These are phyloP conservation scores for Chloropicon primus DNA, from an alignment of 139 green algal genomes.

Conservation along the genomic window DNA sequence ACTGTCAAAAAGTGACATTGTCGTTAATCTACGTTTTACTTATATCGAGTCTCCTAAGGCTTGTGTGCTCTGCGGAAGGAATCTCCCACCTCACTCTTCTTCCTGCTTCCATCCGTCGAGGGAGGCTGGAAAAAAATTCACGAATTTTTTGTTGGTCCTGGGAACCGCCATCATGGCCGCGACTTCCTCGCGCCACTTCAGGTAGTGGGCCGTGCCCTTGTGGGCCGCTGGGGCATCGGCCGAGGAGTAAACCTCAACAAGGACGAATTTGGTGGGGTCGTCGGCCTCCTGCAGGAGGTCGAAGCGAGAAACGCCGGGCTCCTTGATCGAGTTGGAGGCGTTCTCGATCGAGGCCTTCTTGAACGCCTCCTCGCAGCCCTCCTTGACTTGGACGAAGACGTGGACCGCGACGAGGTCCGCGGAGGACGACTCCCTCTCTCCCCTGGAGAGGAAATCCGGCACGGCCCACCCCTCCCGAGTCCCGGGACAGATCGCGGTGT, in stretches of 20 bases:
- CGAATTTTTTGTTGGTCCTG: constrained; percentile 2
- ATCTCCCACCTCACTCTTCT: too few relatives aligned
- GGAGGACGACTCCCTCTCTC: neutral
- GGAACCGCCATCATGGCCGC: constrained; percentile 14
- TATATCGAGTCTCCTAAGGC: too few relatives aligned
- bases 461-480: neutral
- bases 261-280: constrained; percentile 11
- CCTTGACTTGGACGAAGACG: constrained; percentile 7
- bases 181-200: constrained; percentile 10
- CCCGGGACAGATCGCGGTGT: neutral
- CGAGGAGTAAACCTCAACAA: neutral
- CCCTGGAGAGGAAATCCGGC: neutral
- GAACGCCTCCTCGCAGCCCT: constrained; percentile 6
- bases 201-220: constrained; percentile 12
- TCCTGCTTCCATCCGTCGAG: neutral
- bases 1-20: too few relatives aligned
- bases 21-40: too few relatives aligned
- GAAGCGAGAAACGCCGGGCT: constrained; percentile 3
- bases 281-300: constrained; percentile 1
- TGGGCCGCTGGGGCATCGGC: neutral
- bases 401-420: neutral
- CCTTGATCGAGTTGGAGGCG: neutral
- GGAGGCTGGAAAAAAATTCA: neutral
- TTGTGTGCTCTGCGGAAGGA: too few relatives aligned
- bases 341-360: constrained; percentile 7